Percentiles rank a stretch among this genome's conserved stretches.
Conservation (phyloP, 352 stramenopile genomes). For the Saprolegnia diclina region DNA sequence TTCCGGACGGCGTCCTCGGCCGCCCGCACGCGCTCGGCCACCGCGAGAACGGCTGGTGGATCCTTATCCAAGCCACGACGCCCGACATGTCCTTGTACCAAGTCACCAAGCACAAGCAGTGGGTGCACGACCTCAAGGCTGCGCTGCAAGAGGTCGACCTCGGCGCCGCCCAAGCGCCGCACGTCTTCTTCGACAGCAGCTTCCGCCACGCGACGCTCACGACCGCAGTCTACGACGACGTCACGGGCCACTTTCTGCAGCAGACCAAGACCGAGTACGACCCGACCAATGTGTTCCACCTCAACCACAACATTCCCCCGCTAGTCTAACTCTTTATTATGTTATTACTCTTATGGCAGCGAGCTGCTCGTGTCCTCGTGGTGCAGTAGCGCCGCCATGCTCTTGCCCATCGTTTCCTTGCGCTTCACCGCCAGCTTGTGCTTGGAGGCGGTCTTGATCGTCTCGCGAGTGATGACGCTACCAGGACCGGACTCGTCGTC, state of each 20-base stretch:
- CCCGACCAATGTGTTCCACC: slow-evolving; percentile 5
- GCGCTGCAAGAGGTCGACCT: slow-evolving; percentile 6
- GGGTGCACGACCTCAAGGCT: slow-evolving; percentile 9
- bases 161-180: neutral
- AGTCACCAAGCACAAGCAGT: slow-evolving; percentile 13
- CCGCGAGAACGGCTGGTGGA: slow-evolving; percentile 10
- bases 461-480: slow-evolving; percentile 50
- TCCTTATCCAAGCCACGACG: neutral
- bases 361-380: neutral
- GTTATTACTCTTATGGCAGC: neutral
- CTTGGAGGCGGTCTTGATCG: slow-evolving; percentile 58
- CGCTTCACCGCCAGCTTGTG: slow-evolving; percentile 46
- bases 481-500: slow-evolving; percentile 39
- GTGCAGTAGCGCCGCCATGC: neutral
- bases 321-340: neutral
- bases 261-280: slow-evolving; percentile 16
- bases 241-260: slow-evolving; percentile 5
- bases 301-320: slow-evolving; percentile 8
- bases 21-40: neutral
- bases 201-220: slow-evolving; percentile 1
- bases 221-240: slow-evolving; percentile 4
- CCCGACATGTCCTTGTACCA: slow-evolving; percentile 13
- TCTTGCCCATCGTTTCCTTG: slow-evolving; percentile 9
- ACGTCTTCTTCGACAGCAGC: slow-evolving; percentile 7
- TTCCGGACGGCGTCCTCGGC: neutral